Evolutionary conservation across 192 early-diverging fungal species (phyloP), one percentile per base, ranked within the genome.

Genomic region (Jimgerdemannia lactiflua): DNA sequence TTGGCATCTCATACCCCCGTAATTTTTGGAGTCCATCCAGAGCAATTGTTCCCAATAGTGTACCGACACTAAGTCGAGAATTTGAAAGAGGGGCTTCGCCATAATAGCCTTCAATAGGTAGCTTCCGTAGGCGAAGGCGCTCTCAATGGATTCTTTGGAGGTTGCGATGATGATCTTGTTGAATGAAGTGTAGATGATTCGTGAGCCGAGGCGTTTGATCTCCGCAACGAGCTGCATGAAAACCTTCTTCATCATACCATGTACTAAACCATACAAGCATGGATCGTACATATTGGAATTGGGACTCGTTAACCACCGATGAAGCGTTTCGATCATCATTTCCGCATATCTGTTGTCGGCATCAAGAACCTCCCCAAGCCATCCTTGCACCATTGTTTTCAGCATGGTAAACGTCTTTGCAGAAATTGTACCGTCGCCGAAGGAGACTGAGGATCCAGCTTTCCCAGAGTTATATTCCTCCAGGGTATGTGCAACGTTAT

Each of bases 1-100:
- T 59, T 6, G 14, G 49, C 49, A 82, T 17, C 84, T 73, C 20
- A 90, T 80, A 39, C 94, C 91, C 19, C 94, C 96, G 79, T 89
- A 96, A 82, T 99, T 99, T 73, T 89, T 87, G 69, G 82, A 79
- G 78, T 99, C 95, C 94, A 96, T 95, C 98, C 98, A 99, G 54
- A 97, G 63, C 72, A 97, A 70, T 54, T 91, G 87, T 42, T 91
- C 86, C 93, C 94, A 99, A 72, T 90, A 94, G 72, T 89, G 81
- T 41, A 85, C 81, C n/a, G 88, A 84, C 9, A 87, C 81, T 71
- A 99, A 67, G 69, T 91, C 88, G 3, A 99, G 70, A 44, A 87
- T 83, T 74, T 91, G 88, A 80, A 97, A 96, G 10, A 95, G 76
- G 8, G 90, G 91, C 74, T 93, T 93, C 43, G 83, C 86, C 39